Percentiles rank a stretch among this genome's conserved stretches.
Conservation (phyloP, 192 early-diverging fungal genomes). For the Chytriomyces sp. region DNA sequence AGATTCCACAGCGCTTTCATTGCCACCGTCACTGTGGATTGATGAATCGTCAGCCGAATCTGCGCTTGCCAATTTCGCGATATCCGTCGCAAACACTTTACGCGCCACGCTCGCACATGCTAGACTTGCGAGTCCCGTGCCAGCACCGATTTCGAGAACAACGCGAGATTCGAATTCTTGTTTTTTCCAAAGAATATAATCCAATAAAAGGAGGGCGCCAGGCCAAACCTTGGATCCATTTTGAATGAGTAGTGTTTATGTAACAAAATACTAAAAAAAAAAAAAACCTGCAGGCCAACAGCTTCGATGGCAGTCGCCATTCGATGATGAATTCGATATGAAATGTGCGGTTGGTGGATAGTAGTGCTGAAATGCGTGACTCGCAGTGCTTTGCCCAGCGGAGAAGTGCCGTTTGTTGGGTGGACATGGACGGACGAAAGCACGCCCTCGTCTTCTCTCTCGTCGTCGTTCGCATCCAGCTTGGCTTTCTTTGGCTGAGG, state of each 20-base stretch:
- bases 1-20: background rate
- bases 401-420: constrained; percentile 7
- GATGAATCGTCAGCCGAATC: background rate
- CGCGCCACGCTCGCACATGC: background rate
- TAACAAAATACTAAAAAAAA: background rate
- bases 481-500: background rate
- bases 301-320: constrained; percentile 35
- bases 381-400: background rate
- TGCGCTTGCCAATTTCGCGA: background rate
- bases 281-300: constrained; percentile 13
- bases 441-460: constrained; percentile 34
- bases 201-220: constrained; percentile 42
- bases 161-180: background rate
- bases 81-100: constrained; percentile 42
- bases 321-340: constrained; percentile 19
- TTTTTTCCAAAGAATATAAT: constrained; percentile 24
- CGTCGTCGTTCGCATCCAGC: constrained; percentile 4
- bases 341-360: background rate
- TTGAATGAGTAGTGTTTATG: background rate
- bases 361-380: constrained; percentile 9
- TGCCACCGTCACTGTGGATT: background rate
- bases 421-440: constrained; percentile 41
- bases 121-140: constrained; percentile 34
- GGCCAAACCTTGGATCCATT: constrained; percentile 31
- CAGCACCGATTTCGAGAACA: constrained; percentile 42